phyloP scores from a whole-genome alignment of 352 stramenopile genomes.

The Blastocystis sp. region DNA sequence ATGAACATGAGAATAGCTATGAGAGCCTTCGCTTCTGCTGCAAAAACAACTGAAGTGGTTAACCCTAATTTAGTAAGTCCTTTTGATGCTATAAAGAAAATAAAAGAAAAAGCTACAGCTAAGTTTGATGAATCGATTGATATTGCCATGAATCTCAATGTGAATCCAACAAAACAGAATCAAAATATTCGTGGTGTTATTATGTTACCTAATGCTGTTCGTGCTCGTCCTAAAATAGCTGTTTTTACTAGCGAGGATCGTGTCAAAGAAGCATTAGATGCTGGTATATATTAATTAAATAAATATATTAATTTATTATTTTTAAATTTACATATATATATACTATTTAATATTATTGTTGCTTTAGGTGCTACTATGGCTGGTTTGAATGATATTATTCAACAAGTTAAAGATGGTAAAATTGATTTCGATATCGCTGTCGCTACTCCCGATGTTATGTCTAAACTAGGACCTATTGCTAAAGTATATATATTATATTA shows the following conservation, averaged over 20 bases:
- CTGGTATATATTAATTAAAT: slow-evolving; percentile 33
- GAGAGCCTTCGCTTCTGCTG: too few species aligned
- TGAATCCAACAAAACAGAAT: slow-evolving; percentile 39
- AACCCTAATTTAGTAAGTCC: too few species aligned
- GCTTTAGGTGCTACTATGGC: too few species aligned
- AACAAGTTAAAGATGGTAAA: slow-evolving; percentile 25
- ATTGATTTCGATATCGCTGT: slow-evolving; percentile 35
- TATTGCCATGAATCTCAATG: slow-evolving; percentile 29
- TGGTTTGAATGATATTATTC: slow-evolving; percentile 38
- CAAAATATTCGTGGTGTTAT: slow-evolving; percentile 27
- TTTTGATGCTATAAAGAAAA: slow-evolving; percentile 56
- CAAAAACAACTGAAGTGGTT: too few species aligned
- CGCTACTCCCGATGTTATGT: slow-evolving; percentile 11
- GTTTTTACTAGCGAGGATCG: slow-evolving; percentile 37
- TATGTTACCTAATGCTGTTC: slow-evolving; percentile 27
- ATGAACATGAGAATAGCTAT: too few species aligned
- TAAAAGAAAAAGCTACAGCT: slow-evolving; percentile 43
- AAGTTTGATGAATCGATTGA: slow-evolving; percentile 37
- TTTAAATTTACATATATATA: too few species aligned
- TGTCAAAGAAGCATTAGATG: slow-evolving; percentile 31
- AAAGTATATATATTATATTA: neutral
- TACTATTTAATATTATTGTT: too few species aligned
- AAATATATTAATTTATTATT: too few species aligned
- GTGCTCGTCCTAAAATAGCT: slow-evolving; percentile 19
- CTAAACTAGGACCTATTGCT: slow-evolving; percentile 12